Evolutionary conservation across 1,284 basidiomycete species (phyloP), one percentile per base, ranked within the genome.

Genomic region (Pseudozyma pruni): DNA sequence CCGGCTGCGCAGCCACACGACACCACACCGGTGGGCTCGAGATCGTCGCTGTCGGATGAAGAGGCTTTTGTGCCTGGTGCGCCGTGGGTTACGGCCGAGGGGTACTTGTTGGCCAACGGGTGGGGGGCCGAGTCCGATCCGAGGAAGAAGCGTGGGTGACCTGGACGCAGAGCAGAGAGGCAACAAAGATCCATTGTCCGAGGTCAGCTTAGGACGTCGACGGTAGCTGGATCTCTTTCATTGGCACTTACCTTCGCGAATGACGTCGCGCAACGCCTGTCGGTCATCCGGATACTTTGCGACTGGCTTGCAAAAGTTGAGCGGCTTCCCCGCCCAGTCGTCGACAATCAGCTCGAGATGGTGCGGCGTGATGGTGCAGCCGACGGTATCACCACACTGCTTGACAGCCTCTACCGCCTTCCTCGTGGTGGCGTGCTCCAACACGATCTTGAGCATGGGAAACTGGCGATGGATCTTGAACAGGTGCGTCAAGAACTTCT

Each of bases 121-220:
- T 99, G 96, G 23, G 96, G 96, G 1, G 96, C 96, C 29, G 92
- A 94, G 84, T 99, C 96, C 17, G 93, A 96, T 16, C 96, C 96
- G 42, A 99, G 86, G 88, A 99, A 99, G 85, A 98, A 98, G 57
- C 92, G 90, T 2, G 93, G 90, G 83, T 97, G 92, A 2, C 95
- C 93, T 90, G 50, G 8, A 19, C 32, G 20, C 13, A 34, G 16
- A n/a, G 19, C 35, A 31, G 16, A 19, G 9, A 54, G 22, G 13
- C 20, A 23, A 19, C 14, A 27, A 49, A 43, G 4, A 31, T 19
- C 8, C 9, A 20, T 5, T 41, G 5, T 4, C 20, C 91, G 92
- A 85, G 91, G 88, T 52, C n/a, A 29, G 41, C 14, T 47, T 14
- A n/a, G n/a, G n/a, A n/a, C 25, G 23, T 20, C 34, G n/a, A n/a